Evolutionary conservation across 2,329 filamentous ascomycete genomes (phyloP).

Genomic region (Pseudocercospora cruenta): DNA sequence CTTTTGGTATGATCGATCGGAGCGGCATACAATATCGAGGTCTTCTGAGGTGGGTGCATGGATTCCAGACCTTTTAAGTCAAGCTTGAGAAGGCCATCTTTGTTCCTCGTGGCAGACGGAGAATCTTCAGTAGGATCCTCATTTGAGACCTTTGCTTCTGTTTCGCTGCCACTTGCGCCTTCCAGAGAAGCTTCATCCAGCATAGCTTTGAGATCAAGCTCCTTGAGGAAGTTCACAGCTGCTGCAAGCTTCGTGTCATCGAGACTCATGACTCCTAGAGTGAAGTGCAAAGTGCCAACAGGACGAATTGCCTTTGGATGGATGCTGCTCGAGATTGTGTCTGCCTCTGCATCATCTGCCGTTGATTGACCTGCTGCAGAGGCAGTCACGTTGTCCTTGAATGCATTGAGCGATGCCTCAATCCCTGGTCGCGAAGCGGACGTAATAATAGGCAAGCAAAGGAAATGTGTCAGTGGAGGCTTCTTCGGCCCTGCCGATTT

Average conservation of each 20-base stretch:
- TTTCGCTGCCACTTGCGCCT: background rate
- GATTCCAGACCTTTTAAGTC: conserved; percentile 56
- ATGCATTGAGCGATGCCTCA: conserved; percentile 62
- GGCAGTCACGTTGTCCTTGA: conserved; percentile 59
- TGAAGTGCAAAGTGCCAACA: conserved; percentile 80
- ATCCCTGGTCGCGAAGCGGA: conserved; percentile 65
- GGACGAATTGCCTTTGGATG: conserved; percentile 68
- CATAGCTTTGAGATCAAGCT: conserved; percentile 31
- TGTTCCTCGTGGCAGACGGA: background rate
- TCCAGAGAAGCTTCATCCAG: conserved; percentile 12
- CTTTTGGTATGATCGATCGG: conserved; percentile 59
- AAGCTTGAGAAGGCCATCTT: conserved; percentile 38
- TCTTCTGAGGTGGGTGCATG: conserved; percentile 63
- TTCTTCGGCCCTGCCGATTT: conserved; percentile 37
- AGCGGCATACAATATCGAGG: conserved; percentile 67
- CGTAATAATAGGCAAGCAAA: conserved; percentile 74
- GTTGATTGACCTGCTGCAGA: background rate
- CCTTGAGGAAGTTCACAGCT: conserved; percentile 46
- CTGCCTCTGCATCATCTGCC: background rate
- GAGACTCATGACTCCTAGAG: conserved; percentile 83
- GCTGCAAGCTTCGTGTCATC: conserved; percentile 54
- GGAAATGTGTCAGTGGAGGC: conserved; percentile 69
- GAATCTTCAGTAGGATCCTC: background rate
- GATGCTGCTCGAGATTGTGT: conserved; percentile 13
- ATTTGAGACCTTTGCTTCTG: background rate